Evolutionary conservation across 306 rosid species (phyloP), one percentile per base, ranked within the genome.

Genomic region (Casuarina glauca): DNA sequence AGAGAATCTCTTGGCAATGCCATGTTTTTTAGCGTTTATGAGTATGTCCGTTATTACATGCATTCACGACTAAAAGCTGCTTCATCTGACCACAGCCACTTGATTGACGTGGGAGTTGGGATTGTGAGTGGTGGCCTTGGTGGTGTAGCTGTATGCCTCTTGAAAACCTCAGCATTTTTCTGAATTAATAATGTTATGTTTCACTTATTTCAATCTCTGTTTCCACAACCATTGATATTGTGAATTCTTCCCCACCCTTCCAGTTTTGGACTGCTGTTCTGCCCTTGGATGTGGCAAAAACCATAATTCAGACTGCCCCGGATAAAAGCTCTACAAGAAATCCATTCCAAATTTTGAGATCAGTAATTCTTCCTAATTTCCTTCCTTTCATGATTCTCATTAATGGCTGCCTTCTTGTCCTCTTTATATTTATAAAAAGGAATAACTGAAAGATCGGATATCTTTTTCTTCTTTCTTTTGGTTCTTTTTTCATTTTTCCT

Each of bases 241-340:
- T 55, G 13, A 64, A 55, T n/a, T 69, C 72, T 72, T 39, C 50
- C 75, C 12, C 11, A 43, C 82, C 77, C 41, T 82, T 80, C 69
- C 88, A 95, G 97, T 95, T 86, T 78, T 95, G 99, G 99, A 85
- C 87, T 86, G 93, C 87, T 57, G 97, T 93, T 78, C 74, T 95
- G 76, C 99, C 99, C 71, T 85, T 95, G 83, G 99, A 95, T 68
- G 96, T 95, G 79, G 97, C 97, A 36, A 95, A 95, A 84, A 95
- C 97, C 16, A 85, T 88, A 83, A 93, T 93, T 77, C 99, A 95
- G 89, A 95, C 99, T 70, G 53, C 90, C 67, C 81, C 89, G 1
- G 90, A 87, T 72, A 83, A 82, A 87, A 89, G 72, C 60, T 70
- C 79, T 70, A 12, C 87, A 5, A 83, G 90, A 83, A 95, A 95